Evolutionary conservation across 495 filamentous ascomycete species (phyloP), one percentile per base, ranked within the genome.

Genomic region (Trichoderma virens): DNA sequence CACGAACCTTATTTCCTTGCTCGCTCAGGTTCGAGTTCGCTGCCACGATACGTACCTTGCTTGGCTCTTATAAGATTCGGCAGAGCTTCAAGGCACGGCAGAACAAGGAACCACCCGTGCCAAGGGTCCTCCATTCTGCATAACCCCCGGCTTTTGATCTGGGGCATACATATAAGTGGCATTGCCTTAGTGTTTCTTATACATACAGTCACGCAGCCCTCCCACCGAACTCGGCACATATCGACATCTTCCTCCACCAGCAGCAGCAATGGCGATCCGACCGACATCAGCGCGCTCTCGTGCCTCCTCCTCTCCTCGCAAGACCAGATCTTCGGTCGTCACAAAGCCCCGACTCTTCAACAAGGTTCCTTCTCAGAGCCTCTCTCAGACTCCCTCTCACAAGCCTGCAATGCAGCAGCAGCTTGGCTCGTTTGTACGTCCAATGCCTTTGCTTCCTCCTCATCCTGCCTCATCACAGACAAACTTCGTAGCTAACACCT

Each of bases 1-100:
- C 51, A 56, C 51, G 25, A 56, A 56, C 51, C 25, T 30, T 56
- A 56, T 56, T 30, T 30, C 51, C 51, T 56, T 30, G 43, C 6
- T 41, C 38, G n/a, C 11, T 1, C 14, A 41, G 9, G 4, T 1
- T 16, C 38, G 3, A 16, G 38, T 41, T 41, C 11, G 18, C 38
- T 41, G n/a, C n/a, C n/a, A n/a, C n/a, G n/a, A n/a, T n/a, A n/a
- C n/a, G n/a, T n/a, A n/a, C n/a, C n/a, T n/a, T n/a, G n/a, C n/a
- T n/a, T n/a, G n/a, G n/a, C n/a, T n/a, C n/a, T n/a, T n/a, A n/a
- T n/a, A n/a, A n/a, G n/a, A n/a, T n/a, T n/a, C n/a, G n/a, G n/a
- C n/a, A n/a, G n/a, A n/a, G n/a, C n/a, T n/a, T n/a, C n/a, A n/a
- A n/a, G n/a, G n/a, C n/a, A n/a, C n/a, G n/a, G n/a, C n/a, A n/a